Evolutionary conservation across 257 asterid genomes (phyloP), one percentile per base, ranked within the genome.

Genomic region (Solanum clarkiae): DNA sequence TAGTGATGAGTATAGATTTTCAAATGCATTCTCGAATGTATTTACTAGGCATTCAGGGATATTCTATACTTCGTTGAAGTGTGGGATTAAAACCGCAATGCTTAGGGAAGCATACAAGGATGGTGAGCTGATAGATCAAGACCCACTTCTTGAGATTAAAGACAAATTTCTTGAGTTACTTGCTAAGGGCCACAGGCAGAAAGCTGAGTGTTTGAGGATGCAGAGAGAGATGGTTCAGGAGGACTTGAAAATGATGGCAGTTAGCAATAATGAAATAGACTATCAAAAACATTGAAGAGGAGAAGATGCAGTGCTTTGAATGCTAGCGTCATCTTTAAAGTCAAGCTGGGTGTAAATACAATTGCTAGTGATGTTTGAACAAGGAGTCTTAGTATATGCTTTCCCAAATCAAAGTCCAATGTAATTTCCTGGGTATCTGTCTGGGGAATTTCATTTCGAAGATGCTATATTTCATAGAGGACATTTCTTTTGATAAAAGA

Each of bases 41-140:
- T 97, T 95, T 82, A 93, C 98, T 0, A 91, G 99, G 91, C 98
- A 95, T 92, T 91, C 94, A 0, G 98, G 99, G 89, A 60, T 97
- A 32, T 97, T 97, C 84, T 97, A 97, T 77, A 85, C 93, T 93
- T 97, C 99, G 0, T 82, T 92, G 69, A 95, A 95, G 91, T 95
- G 98, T 32, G 98, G 98, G 84, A 93, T 95, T 88, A 90, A 86
- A 84, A 95, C 99, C n/a, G 96, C 97, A 1, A 85, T 97, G 91
- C 91, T 97, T 75, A 94, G 98, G 90, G 99, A 93, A 90, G 98
- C 99, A 4, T 94, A 94, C 80, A 91, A 91, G 87, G 94, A 94
- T 45, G 91, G 90, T 60, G 89, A 88, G 47, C 80, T 90, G 84
- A 83, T 90, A 70, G 92, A 88, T 42, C 86, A 77, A 36, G 90